These are phyloP conservation scores for Arthroderma uncinatum DNA, from an alignment of 2,329 filamentous ascomycete species.

Conservation along the genomic window DNA sequence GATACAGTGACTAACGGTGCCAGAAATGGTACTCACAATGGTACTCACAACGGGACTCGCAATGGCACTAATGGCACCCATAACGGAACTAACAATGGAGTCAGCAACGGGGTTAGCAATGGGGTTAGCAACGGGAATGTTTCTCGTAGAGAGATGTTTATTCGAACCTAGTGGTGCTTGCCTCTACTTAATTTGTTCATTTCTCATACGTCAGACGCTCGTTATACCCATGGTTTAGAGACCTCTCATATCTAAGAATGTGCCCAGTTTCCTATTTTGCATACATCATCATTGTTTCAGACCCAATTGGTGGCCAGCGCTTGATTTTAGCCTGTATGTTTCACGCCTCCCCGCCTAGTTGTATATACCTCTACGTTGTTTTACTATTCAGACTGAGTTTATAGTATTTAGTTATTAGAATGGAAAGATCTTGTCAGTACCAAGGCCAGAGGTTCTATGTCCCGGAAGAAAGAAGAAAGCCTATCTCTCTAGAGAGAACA, in stretches of 20 bases:
- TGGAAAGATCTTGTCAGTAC: too few species aligned
- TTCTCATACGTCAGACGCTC: background rate
- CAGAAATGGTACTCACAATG: conserved; percentile 3
- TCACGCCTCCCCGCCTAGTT: background rate
- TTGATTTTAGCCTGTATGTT: background rate
- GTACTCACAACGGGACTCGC: background rate
- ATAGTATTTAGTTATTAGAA: background rate
- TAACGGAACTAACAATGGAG: conserved; percentile 7
- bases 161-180: background rate
- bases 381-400: background rate
- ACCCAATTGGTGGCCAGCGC: background rate
- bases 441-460: too few species aligned
- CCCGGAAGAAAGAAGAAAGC: background rate
- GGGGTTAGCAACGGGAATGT: conserved; percentile 9
- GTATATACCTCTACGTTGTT: background rate
- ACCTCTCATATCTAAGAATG: background rate
- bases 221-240: background rate
- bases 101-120: conserved; percentile 2
- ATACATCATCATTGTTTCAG: background rate
- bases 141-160: conserved; percentile 1
- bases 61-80: conserved; percentile 8
- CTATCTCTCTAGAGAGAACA: too few species aligned
- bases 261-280: background rate
- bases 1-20: conserved; percentile 5
- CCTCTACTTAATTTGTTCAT: background rate